Evolutionary conservation across 2,329 filamentous ascomycete genomes (phyloP), one percentile per base, ranked within the genome.

Genomic region (Aspergillus sp.): DNA sequence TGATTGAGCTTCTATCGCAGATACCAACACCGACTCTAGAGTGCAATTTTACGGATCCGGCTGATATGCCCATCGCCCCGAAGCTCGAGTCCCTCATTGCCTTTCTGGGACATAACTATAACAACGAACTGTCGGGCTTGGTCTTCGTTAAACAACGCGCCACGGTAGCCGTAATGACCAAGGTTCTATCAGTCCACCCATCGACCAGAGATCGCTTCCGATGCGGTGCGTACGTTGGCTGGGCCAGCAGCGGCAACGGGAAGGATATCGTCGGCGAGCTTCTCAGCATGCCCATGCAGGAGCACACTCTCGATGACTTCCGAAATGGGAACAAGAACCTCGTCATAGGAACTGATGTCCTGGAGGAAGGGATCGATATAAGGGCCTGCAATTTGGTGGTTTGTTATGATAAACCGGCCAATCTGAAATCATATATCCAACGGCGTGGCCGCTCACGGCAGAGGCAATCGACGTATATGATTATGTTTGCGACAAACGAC

Each of bases 81-180:
- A 88, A 88, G 57, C 70, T 79, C 2, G 56, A 60, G 12, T 63
- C 67, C 4, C 68, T 90, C 10, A 63, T 88, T 3, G 66, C 77
- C 4, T 73, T 85, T 10, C 52, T 78, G 1, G 57, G 59, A 1
- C 60, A 67, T 8, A 62, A 74, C 2, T 62, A 72, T 1, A 59
- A 65, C 1, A 63, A 72, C 0, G 73, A 77, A 3, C 81, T 71
- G 29, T 67, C 66, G 0, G 72, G 82, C 0, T 81, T 90, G 10
- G 66, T 89, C 0, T 90, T 90, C 53, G 85, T 79, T 27, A 71
- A 77, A 48, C 79, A 86, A 57, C 70, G 83, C 43, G 74, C 74
- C 1, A 81, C 79, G 0, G 82, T 81, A 0, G 73, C 72, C 5
- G 74, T 86, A 3, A 66, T 90, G 29, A 65, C 73, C 2, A 72